Conservation (phyloP, 139 green algal genomes). For the Chlamydomonas incerta region DNA sequence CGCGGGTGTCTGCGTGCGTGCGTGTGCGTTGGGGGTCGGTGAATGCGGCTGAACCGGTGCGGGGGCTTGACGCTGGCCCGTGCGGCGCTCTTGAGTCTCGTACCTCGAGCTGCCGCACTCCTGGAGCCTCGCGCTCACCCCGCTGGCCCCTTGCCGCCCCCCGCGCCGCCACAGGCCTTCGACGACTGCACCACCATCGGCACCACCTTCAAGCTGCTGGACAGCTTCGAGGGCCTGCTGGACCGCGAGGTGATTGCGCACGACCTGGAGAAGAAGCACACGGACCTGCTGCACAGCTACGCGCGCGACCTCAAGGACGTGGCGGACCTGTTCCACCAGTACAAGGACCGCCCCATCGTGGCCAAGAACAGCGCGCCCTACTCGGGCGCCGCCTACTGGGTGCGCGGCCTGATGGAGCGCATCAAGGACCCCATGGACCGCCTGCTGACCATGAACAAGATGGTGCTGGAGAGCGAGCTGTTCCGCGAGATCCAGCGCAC, state of each 20-base stretch:
- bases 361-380: conserved; percentile 64
- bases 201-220: conserved; percentile 92
- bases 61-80: too few relatives aligned
- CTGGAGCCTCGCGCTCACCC: too few relatives aligned
- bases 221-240: conserved; percentile 90
- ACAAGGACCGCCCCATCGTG: conserved; percentile 59
- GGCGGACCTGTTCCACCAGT: conserved; percentile 71
- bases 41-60: too few relatives aligned
- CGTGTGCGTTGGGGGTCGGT: too few relatives aligned
- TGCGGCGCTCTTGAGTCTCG: too few relatives aligned
- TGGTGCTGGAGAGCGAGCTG: conserved; percentile 74
- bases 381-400: conserved; percentile 86
- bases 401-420: conserved; percentile 81
- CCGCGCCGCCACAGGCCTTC: conserved; percentile 69
- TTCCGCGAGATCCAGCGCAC: conserved; percentile 67
- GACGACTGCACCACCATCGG: conserved; percentile 86
- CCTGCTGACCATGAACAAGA: conserved; percentile 67
- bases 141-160: background rate
- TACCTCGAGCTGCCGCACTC: too few relatives aligned
- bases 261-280: conserved; percentile 84
- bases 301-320: conserved; percentile 76
- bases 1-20: too few relatives aligned
- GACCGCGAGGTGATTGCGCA: conserved; percentile 85
- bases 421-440: conserved; percentile 87
- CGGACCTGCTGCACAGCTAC: conserved; percentile 72